phyloP scores from a whole-genome alignment of 1,284 basidiomycete species.

The Tranzscheliella williamsii region DNA sequence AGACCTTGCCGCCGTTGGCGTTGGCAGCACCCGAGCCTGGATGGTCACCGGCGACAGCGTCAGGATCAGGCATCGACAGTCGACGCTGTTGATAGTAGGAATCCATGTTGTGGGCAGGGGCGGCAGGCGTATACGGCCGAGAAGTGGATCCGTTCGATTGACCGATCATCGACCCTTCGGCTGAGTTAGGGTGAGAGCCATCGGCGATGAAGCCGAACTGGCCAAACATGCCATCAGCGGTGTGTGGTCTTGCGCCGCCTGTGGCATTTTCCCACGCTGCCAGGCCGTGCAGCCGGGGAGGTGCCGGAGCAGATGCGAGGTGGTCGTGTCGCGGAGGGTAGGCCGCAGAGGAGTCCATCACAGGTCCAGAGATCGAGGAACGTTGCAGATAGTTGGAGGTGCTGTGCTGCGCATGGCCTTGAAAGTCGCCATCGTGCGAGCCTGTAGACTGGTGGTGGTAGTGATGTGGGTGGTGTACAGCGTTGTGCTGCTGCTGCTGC shows the following conservation, averaged over 20 bases:
- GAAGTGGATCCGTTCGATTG: constrained; percentile 6
- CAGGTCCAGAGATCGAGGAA: constrained; percentile 44
- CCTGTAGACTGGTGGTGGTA: too few species aligned
- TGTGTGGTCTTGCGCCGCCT: constrained; percentile 49
- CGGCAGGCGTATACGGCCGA: constrained; percentile 19
- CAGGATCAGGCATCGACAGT: constrained; percentile 26
- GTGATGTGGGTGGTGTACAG: too few species aligned
- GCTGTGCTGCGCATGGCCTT: neutral
- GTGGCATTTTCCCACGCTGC: constrained; percentile 49
- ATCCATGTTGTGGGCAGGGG: constrained; percentile 6
- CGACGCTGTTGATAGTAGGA: constrained; percentile 24
- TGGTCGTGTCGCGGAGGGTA: constrained; percentile 14
- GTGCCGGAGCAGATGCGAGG: constrained; percentile 14
- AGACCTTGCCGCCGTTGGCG: constrained; percentile 24
- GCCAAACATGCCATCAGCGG: constrained; percentile 54
- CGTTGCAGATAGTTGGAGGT: constrained; percentile 36
- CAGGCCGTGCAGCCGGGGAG: constrained; percentile 37
- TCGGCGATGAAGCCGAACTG: constrained; percentile 15
- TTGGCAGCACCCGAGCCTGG: too few species aligned
- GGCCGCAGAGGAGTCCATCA: constrained; percentile 23
- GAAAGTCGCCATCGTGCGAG: too few species aligned
- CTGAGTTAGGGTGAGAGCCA: constrained; percentile 8
- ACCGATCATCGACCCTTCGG: constrained; percentile 4
- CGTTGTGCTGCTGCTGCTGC: neutral
- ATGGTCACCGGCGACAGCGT: constrained; percentile 6